Conservation (phyloP, 441 rosid genomes). For the Aleurites moluccanus region DNA sequence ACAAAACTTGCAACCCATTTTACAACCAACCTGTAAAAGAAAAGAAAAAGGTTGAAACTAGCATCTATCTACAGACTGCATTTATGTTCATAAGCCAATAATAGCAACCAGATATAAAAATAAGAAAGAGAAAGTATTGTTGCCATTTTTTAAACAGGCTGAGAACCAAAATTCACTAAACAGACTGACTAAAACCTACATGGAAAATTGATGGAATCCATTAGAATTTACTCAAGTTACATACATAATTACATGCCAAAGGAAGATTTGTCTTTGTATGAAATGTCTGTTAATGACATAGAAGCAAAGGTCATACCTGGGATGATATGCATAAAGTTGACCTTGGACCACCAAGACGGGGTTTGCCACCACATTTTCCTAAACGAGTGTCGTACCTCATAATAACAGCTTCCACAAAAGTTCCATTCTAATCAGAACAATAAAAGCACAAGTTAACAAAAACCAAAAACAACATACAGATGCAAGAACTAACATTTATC, state of each 20-base stretch:
- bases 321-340: slow-evolving; percentile 90
- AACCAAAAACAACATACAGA: neutral
- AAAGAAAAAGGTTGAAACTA: neutral
- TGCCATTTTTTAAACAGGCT: neutral
- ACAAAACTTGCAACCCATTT: slow-evolving; percentile 98
- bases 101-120: neutral
- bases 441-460: slow-evolving; percentile 21
- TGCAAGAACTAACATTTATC: neutral
- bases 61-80: neutral
- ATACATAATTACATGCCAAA: neutral
- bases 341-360: slow-evolving; percentile 85
- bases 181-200: neutral
- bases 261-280: neutral
- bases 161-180: neutral
- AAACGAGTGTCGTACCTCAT: slow-evolving; percentile 86
- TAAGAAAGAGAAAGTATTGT: neutral
- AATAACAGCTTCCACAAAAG: slow-evolving; percentile 90
- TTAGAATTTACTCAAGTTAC: neutral
- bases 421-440: slow-evolving; percentile 51
- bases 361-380: slow-evolving; percentile 81
- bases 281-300: neutral
- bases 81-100: neutral
- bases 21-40: slow-evolving; percentile 81
- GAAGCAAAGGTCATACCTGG: slow-evolving; percentile 46
- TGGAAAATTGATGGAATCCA: neutral